Conservation (phyloP, 2,329 filamentous ascomycete genomes). For the Dactylonectria macrodidyma region DNA sequence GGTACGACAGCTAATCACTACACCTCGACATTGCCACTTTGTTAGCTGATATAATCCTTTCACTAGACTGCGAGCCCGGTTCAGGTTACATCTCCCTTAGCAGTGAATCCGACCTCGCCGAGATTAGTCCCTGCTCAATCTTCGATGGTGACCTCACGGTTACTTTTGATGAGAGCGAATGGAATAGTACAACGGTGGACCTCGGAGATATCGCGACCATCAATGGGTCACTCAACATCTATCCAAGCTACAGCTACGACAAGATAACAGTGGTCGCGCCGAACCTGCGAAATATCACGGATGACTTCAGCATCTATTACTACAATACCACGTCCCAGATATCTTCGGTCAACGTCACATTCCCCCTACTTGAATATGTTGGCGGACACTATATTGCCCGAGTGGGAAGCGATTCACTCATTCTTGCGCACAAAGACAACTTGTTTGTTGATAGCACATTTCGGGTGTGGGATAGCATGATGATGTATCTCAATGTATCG, state of each 20-base stretch:
- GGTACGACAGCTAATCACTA: background rate
- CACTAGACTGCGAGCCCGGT: constrained; percentile 2
- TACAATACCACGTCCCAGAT: constrained; percentile 7
- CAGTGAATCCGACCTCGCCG: background rate
- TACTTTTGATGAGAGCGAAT: background rate
- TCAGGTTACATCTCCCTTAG: background rate
- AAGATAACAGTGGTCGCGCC: background rate
- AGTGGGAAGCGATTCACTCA: background rate
- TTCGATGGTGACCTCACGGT: background rate
- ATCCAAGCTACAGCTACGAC: constrained; percentile 4
- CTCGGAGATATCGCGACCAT: background rate
- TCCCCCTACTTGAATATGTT: background rate
- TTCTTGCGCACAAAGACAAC: background rate
- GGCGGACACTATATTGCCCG: background rate
- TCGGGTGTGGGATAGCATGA: background rate
- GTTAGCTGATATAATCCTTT: background rate
- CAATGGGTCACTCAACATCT: constrained; percentile 5
- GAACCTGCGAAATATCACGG: constrained; percentile 1
- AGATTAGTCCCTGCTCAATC: background rate
- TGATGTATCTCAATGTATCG: background rate
- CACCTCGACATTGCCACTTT: background rate
- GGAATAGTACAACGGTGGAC: background rate
- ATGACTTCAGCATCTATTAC: background rate
- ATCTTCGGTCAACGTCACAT: constrained; percentile 1
- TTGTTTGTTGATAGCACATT: background rate